Evolutionary conservation across 1,284 basidiomycete genomes (phyloP), one percentile per base, ranked within the genome.

Genomic region (Marasmius oreades): DNA sequence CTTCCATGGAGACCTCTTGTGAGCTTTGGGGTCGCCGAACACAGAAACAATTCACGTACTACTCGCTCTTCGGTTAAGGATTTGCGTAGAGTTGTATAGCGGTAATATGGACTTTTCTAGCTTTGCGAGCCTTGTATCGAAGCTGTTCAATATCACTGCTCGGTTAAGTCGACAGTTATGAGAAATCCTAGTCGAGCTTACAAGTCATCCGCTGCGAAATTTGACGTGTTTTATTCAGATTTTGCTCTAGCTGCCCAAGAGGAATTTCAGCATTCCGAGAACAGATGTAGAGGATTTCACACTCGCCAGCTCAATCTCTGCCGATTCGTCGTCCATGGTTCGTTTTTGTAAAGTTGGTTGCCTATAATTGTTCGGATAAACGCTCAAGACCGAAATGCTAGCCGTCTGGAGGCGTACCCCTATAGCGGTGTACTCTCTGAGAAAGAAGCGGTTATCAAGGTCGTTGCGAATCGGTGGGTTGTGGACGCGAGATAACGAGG

Each of bases 181-280:
- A 6, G 22, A 39, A 24, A 43, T 31, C 46, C 42, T 45, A 28
- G 11, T 42, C 6, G 34, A 11, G 24, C 86, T 57, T 72, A 91
- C 89, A 82, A 61, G 82, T 91, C 90, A 92, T 92, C 51, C 88
- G 76, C 64, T 88, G 86, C 0, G 89, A 91, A 57, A 90, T 88
- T 64, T 89, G 89, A 23, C 81, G 80, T 0, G 90, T 92, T 70
- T 92, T 92, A 69, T 88, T 85, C 47, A 92, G 76, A 67, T 92
- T 92, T 70, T 92, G 90, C 72, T 92, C 89, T 10, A 92, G 79
- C 90, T 91, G 54, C 28, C 5, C 4, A 31, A 31, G 10, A 10
- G 10, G 39, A 44, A 34, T 42, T n/a, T 24, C 24, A 22, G 26
- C 51, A 61, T 20, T 52, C 53, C 44, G n/a, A 54, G 46, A 16